phyloP scores from a whole-genome alignment of 176 grass and related monocot species.

The Microstegium vimineum region DNA sequence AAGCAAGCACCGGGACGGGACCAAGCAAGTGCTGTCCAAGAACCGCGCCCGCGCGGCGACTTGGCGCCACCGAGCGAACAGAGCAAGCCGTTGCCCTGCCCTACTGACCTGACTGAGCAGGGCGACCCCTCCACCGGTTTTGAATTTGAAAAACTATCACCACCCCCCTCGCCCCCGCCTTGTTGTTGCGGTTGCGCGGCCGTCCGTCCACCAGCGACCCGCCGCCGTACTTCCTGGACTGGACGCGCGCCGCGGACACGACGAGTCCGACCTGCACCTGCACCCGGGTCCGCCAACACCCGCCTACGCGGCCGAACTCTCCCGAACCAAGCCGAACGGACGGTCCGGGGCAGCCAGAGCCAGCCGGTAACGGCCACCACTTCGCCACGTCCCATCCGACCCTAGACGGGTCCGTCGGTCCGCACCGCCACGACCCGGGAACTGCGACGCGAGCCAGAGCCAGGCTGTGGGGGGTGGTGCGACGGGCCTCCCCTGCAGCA shows the following conservation, averaged over 20 bases:
- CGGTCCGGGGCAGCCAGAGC: background rate
- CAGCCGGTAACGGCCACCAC: background rate
- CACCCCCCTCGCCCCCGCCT: background rate
- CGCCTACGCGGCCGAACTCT: background rate
- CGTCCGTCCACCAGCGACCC: background rate
- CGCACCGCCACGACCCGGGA: background rate
- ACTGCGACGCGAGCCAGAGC: background rate
- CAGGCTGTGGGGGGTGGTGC: background rate
- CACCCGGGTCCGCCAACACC: background rate
- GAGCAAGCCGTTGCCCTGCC: background rate
- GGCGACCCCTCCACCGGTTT: background rate
- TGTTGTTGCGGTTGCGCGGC: too few relatives aligned
- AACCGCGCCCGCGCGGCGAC: background rate
- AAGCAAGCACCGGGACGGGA: background rate
- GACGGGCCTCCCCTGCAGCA: background rate
- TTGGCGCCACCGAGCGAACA: background rate
- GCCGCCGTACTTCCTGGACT: background rate
- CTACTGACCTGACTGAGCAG: background rate
- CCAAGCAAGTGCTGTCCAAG: background rate
- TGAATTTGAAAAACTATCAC: slow-evolving; percentile 6
- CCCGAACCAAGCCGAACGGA: background rate
- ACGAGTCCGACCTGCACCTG: background rate
- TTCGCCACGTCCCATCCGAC: background rate
- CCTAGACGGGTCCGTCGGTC: background rate
- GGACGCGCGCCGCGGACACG: background rate